Evolutionary conservation across 169 alveolate genomes (phyloP), one percentile per base, ranked within the genome.

Genomic region (Plasmodium chabaudi): DNA sequence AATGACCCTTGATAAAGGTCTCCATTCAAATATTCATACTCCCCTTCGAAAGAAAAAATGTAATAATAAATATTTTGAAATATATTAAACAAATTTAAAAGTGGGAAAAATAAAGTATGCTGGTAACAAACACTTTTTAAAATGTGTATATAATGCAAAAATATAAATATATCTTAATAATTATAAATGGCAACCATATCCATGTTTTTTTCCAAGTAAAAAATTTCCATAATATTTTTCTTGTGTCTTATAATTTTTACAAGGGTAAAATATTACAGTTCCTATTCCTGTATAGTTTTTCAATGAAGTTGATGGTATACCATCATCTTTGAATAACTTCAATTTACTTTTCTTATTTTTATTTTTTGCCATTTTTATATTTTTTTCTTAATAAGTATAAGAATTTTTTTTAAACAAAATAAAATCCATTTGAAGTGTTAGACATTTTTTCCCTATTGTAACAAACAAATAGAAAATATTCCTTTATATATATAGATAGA

Each of bases 161-260:
- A 3, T 34, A 3, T 34, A 34, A 34, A 34, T 34, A 34, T 34
- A 34, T 34, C 4, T 34, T 34, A 34, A 34, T 34, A 34, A 34
- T 34, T 34, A 34, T 34, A 34, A 23, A 10, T 51, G 15, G 59
- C 25, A 46, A 75, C 88, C 88, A 64, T 75, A 75, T 75, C 88
- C 88, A 55, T 75, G 88, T 75, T 57, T 75, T 75, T 63, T 63
- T 44, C 88, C 88, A 15, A 46, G 75, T 55, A 75, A 75, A 63
- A 75, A 46, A 63, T 75, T 61, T 46, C 88, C 88, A 23, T 75
- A 75, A 75, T 75, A 75, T 56, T 75, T 75, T 53, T 75, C 88
- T 55, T 27, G 10, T 27, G 51, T 63, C 73, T 75, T 75, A 53
- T 9, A 13, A 49, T 75, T 75, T 61, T 75, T 75, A 69, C 56